phyloP scores from a whole-genome alignment of 306 rosid species.

The Lathyrus aphaca region DNA sequence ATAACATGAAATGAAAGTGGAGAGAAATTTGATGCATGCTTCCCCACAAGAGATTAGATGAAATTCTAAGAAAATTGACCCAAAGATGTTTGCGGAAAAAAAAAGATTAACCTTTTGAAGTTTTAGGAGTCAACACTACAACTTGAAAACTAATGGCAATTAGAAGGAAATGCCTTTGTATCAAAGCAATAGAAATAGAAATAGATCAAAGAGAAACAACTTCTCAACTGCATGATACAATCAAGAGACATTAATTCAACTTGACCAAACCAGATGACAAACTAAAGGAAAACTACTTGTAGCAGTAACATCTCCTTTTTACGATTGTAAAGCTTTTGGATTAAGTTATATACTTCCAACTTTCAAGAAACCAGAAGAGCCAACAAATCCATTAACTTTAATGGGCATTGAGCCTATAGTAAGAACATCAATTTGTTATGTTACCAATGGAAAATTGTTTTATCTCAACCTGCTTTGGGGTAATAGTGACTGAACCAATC shows the following conservation, averaged over 20 bases:
- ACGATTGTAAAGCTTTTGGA: slow-evolving; percentile 51
- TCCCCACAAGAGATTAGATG: slow-evolving; percentile 28
- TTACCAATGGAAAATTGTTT: slow-evolving; percentile 40
- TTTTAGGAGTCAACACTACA: too few species aligned
- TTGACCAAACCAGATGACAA: slow-evolving; percentile 13
- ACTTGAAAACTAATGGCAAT: too few species aligned
- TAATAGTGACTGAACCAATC: too few species aligned
- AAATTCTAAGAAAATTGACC: slow-evolving; percentile 5
- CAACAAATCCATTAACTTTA: slow-evolving; percentile 54
- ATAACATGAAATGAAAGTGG: background rate
- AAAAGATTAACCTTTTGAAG: too few species aligned
- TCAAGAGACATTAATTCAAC: too few species aligned
- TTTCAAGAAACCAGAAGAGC: slow-evolving; percentile 56
- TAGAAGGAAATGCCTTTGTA: too few species aligned
- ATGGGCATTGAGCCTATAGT: slow-evolving; percentile 76
- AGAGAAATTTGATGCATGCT: slow-evolving; percentile 6
- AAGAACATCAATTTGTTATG: slow-evolving; percentile 49
- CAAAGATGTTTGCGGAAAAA: background rate
- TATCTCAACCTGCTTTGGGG: slow-evolving; percentile 49
- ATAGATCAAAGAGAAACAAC: too few species aligned
- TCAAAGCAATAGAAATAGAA: too few species aligned
- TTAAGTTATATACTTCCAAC: slow-evolving; percentile 78
- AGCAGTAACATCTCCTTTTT: too few species aligned
- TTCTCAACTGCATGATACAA: too few species aligned
- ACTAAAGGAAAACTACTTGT: background rate